Base-by-base conservation (phyloP, 495 filamentous ascomycete genomes). In the Penicillium samsonianum region DNA sequence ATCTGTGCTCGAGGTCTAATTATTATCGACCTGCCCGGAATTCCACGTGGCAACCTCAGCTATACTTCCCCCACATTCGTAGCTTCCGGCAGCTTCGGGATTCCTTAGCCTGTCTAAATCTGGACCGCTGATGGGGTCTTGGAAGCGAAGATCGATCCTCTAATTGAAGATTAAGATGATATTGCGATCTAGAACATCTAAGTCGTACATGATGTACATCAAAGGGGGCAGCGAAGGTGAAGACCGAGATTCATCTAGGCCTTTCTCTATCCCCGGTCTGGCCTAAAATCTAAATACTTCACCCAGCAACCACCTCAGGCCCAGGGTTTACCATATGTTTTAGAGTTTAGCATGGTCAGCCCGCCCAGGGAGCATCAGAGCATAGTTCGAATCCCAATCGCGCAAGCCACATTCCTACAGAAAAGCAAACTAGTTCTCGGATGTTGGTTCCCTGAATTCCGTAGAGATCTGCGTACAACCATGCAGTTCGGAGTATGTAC, bases 331-430 rank as follows among this genome's bases (percentile, higher is more conserved):
- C 33, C 20, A 25, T 14, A 55, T 11, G 11, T 9, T n/a, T 55
- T 55, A 38, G 43, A 47, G 53, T 55, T 47, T 55, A 38, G 53
- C 12, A 37, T 33, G 41, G 23, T 38, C 51, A 53, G 28, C 28
- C 51, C 52, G 19, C 8, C 46, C 10, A 51, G 22, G 42, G 50
- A 51, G 49, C 26, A 50, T 58, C 60, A 25, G 58, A 42, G 35
- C 44, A 58, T 58, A 49, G 60, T 50, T 47, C 31, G 55, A 62
- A 62, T 58, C 55, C 54, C 33, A 62, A 62, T 54, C 20, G 41
- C 38, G 17, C 52, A 54, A 58, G 50, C 60, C 55, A 55, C 50
- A 54, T 57, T 61, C 58, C 45, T 46, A 33, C 25, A 14, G 19
- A 40, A 44, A 46, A 12, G 35, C 26, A 44, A 37, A 20, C 22